phyloP scores from a whole-genome alignment of 176 grass and related monocot genomes.

The Canna indica region DNA sequence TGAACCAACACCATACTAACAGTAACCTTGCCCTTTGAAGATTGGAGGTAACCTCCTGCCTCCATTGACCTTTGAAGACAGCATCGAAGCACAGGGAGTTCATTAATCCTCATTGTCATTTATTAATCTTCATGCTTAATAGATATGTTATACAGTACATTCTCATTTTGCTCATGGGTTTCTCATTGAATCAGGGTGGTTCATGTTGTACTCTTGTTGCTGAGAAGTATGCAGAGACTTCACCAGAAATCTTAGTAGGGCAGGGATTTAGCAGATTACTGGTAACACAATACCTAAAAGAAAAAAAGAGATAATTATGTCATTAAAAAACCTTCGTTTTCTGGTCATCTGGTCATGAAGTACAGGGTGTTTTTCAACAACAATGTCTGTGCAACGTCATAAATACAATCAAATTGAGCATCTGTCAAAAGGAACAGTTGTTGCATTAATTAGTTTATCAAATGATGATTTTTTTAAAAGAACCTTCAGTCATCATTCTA shows the following conservation, averaged over 20 bases:
- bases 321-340: background rate
- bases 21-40: too few species aligned
- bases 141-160: background rate
- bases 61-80: too few species aligned
- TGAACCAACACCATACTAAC: too few species aligned
- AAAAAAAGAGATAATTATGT: background rate
- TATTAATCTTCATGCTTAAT: background rate
- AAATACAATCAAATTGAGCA: too few species aligned
- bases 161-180: background rate
- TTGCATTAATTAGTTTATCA: background rate
- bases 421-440: background rate
- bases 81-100: background rate
- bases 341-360: background rate
- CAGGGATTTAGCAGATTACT: conserved; percentile 18
- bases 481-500: background rate
- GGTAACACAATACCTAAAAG: conserved; percentile 7
- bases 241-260: conserved; percentile 16
- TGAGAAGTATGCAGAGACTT: conserved; percentile 12
- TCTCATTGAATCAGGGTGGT: conserved; percentile 18
- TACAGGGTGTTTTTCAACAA: background rate
- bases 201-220: conserved; percentile 10
- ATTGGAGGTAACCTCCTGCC: too few species aligned
- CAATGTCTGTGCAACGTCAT: background rate
- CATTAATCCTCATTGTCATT: background rate
- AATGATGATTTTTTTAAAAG: background rate